Conservation (phyloP, 805 yeast species). For the Wickerhamomyces canadensis region DNA sequence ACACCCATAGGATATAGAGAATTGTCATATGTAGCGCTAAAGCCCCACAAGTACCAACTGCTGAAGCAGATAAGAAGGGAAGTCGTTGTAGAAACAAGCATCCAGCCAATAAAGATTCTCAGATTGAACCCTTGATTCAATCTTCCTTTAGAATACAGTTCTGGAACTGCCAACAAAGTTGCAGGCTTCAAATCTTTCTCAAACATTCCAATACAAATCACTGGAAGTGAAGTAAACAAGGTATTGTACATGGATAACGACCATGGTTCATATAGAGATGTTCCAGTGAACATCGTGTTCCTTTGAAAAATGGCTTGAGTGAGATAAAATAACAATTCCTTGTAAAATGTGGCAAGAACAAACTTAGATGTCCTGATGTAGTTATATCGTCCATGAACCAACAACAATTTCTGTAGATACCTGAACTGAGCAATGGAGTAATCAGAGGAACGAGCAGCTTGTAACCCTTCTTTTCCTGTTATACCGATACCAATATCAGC, state of each 20-base stretch:
- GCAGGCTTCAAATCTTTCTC: constrained; percentile 87
- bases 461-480: constrained; percentile 95
- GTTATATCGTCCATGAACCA: constrained; percentile 96
- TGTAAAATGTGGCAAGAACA: constrained; percentile 89
- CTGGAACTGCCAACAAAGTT: constrained; percentile 88
- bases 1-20: constrained; percentile 81
- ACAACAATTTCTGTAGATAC: constrained; percentile 68
- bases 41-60: constrained; percentile 67
- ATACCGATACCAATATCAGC: constrained; percentile 98
- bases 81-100: constrained; percentile 66
- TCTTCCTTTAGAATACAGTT: constrained; percentile 75
- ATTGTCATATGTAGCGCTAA: constrained; percentile 60
- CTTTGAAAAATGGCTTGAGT: constrained; percentile 87
- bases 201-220: constrained; percentile 89
- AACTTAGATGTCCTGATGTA: constrained; percentile 89
- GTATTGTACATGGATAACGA: constrained; percentile 97
- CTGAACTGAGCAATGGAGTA: constrained; percentile 94
- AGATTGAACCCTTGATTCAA: constrained; percentile 69
- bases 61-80: constrained; percentile 67
- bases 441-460: constrained; percentile 93
- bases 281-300: constrained; percentile 83
- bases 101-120: constrained; percentile 69
- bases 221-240: constrained; percentile 88
- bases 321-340: constrained; percentile 83
- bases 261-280: constrained; percentile 93